Evolutionary conservation across 176 grass and related monocot genomes (phyloP), one percentile per base, ranked within the genome.

Genomic region (Rhynchospora breviuscula): DNA sequence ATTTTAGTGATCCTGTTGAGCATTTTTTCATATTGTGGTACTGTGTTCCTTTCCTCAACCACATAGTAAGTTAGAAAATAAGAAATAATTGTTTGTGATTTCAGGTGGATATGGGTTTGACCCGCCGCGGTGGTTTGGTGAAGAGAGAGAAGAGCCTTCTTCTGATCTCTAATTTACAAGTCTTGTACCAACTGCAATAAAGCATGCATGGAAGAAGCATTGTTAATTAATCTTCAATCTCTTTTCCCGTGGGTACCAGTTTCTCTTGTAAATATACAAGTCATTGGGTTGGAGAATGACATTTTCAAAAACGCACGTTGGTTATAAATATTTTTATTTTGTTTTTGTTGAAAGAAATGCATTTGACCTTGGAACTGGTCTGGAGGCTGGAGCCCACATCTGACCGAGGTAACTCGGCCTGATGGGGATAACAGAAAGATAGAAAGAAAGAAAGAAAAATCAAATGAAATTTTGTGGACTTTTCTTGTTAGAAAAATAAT

Each of bases 71-170:
- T 25, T 76, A 76, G 10, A 26, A 26, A 75, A 25, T 29, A 67
- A 56, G 11, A 11, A 57, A 6, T 57, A 47, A 18, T 11, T 64
- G 58, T 22, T 59, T 53, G 53, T 14, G 68, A 63, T 49, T 63
- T 61, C 82, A 95, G 95, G 92, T 80, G 89, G 91, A 77, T 86
- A 75, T 82, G 92, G 89, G 61, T 98, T 90, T 91, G 95, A 98
- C 90, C 95, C 89, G 52, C 91, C 92, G 33, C 87, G 79, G 33
- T 98, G 95, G 92, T 98, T 98, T 85, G 92, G 75, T 49, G 95
- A 95, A 69, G 91, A 89, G 75, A 81, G 45, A 82, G 80, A 81
- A 81, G 57, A 82, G 8, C 61, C 57, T 1, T 63, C 80, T 14
- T 67, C 80, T 51, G 80, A 66, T 63, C 15, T 81, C 7, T 81